Evolutionary conservation across 129 eudicot species (phyloP), one percentile per base, ranked within the genome.

Genomic region (Centella asiatica): DNA sequence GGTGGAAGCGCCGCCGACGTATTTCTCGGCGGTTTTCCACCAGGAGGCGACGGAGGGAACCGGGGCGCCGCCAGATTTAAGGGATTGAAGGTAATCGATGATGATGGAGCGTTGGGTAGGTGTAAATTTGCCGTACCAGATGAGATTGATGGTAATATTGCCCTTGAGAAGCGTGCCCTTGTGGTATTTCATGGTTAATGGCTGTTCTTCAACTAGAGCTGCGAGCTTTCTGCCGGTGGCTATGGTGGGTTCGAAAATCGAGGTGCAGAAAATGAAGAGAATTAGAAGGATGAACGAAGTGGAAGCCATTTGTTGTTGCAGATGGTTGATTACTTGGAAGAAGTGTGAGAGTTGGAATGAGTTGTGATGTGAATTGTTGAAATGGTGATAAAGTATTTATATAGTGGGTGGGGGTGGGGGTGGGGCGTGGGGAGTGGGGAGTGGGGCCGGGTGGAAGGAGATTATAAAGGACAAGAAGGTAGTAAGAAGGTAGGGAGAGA

Each of bases 121-220:
- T 2, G 87, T 77, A 60, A 89, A 89, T 64, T 79, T 77, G 17
- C 97, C 97, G 36, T 89, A 89, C 97, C 97, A 89, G 0, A 89
- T 73, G 24, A 89, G 76, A 71, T 89, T 89, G 36, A 89, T 70
- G 51, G 90, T 72, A 4, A 82, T 23, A 8, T 75, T 82, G 6
- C 97, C 94, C 58, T 62, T 70, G 0, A 88, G 64, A 5, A 88
- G 89, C 0, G 70, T 74, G 4, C 96, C 96, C 48, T 85, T 77
- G 50, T 89, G 97, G 76, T 89, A 82, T 20, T 78, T 85, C 29
- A 85, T 70, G 0, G 80, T 53, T 8, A 87, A 71, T 0, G 95
- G 95, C 44, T 71, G 74, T 48, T 81, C 67, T 9, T 69, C 34
- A 24, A 85, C 88, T 4, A 85, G 68, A 20, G 72, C 94, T 13